These are phyloP conservation scores for Ashbya aceris DNA, from an alignment of 1,139 yeast genomes.

Conservation along the genomic window DNA sequence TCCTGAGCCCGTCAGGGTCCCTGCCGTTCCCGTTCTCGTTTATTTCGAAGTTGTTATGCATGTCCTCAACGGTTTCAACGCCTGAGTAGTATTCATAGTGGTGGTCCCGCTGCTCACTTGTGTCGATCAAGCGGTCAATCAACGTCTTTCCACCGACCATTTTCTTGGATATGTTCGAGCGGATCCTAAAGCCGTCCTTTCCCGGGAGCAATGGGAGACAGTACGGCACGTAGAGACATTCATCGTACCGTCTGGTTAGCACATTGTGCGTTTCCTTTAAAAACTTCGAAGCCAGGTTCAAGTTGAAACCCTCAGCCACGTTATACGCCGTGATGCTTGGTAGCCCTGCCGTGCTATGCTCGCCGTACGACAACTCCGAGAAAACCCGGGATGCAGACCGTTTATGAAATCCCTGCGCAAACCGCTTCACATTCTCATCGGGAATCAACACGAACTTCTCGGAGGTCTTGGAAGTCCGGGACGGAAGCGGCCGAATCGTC, in stretches of 20 bases:
- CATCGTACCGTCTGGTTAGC: constrained; percentile 80
- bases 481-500: constrained; percentile 59
- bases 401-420: constrained; percentile 3
- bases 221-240: constrained; percentile 84
- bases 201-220: constrained; percentile 84
- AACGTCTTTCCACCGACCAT: constrained; percentile 49
- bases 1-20: constrained; percentile 11
- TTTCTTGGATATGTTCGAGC: constrained; percentile 65
- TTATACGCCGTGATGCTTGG: constrained; percentile 87
- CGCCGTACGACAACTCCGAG: constrained; percentile 65
- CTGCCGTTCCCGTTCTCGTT: constrained; percentile 16
- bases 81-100: constrained; percentile 88
- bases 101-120: constrained; percentile 79
- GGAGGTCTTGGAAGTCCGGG: constrained; percentile 79
- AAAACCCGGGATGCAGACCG: constrained; percentile 31
- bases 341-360: constrained; percentile 55
- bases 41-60: constrained; percentile 41
- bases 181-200: constrained; percentile 71
- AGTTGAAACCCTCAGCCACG: constrained; percentile 71
- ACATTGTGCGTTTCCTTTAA: constrained; percentile 66
- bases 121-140: constrained; percentile 70
- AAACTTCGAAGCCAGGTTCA: constrained; percentile 55
- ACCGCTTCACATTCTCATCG: constrained; percentile 35
- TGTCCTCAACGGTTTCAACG: constrained; percentile 59
- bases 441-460: constrained; percentile 84